These are phyloP conservation scores for Clarireedia paspali DNA, from an alignment of 2,329 filamentous ascomycete genomes.

Conservation along the genomic window DNA sequence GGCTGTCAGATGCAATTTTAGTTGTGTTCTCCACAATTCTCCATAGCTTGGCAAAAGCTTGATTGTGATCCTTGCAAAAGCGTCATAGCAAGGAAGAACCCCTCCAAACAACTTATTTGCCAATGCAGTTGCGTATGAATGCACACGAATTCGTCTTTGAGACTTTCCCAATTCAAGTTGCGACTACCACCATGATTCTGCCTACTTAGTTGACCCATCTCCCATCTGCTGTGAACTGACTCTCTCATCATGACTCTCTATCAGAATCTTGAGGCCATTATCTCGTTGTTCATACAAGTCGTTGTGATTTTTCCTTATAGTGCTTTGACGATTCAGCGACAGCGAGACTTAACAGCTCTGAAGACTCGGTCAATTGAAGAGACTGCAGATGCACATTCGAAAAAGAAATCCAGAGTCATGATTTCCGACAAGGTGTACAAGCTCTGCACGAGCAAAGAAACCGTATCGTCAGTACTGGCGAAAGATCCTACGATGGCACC, in stretches of 20 bases:
- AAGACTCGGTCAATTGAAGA: neutral
- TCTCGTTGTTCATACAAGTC: slow-evolving; percentile 24
- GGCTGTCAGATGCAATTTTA: neutral
- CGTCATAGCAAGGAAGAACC: slow-evolving; percentile 9
- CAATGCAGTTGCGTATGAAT: neutral
- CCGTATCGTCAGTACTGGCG: slow-evolving; percentile 51
- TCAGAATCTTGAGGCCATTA: slow-evolving; percentile 12
- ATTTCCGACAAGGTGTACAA: slow-evolving; percentile 41
- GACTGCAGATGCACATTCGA: neutral
- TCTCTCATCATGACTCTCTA: slow-evolving; percentile 11
- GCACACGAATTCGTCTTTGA: too few species aligned
- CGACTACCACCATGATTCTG: neutral
- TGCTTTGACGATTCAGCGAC: slow-evolving; percentile 25
- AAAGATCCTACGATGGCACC: slow-evolving; percentile 45
- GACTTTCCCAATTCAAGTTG: neutral
- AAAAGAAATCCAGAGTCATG: slow-evolving; percentile 18
- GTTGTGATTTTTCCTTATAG: slow-evolving; percentile 28
- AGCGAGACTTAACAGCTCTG: slow-evolving; percentile 9
- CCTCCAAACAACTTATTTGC: neutral
- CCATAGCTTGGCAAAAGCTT: slow-evolving; percentile 20
- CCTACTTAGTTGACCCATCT: neutral
- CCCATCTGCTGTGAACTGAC: neutral
- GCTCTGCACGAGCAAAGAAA: slow-evolving; percentile 44
- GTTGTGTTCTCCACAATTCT: neutral
- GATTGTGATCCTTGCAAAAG: slow-evolving; percentile 9